Evolutionary conservation across 306 rosid species (phyloP).

Genomic region (Crataegus laevigata): DNA sequence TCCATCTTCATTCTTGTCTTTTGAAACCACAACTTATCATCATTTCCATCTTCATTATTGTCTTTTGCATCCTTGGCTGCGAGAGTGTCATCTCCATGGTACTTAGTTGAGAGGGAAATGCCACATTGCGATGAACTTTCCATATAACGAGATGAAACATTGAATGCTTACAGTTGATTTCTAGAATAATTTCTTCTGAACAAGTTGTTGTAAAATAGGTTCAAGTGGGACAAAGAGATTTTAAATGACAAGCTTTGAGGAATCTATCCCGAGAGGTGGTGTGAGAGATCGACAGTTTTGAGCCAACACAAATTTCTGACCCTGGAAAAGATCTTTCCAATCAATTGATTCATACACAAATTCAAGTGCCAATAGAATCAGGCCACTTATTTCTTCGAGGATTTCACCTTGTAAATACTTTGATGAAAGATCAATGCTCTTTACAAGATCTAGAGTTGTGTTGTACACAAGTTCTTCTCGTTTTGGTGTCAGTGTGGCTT

Average conservation of each 20-base stretch:
- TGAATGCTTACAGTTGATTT: not conserved
- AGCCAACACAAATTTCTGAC: not conserved
- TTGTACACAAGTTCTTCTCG: no score
- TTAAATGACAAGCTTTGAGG: not conserved
- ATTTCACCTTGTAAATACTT: not conserved
- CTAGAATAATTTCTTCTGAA: not conserved
- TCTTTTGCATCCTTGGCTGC: not conserved
- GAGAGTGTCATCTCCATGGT: not conserved
- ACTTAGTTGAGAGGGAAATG: not conserved
- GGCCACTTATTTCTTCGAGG: not conserved
- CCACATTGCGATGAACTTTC: not conserved
- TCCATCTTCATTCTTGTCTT: not conserved
- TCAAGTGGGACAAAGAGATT: not conserved
- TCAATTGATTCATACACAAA: slow-evolving; percentile 3
- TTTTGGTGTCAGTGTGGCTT: no score
- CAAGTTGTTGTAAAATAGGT: not conserved
- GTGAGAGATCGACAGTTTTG: slow-evolving; percentile 5
- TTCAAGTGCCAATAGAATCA: not conserved
- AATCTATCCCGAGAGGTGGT: not conserved
- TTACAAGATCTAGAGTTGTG: no score
- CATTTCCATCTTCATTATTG: not conserved
- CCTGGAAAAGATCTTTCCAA: not conserved
- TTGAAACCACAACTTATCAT: not conserved
- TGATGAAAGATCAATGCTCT: not conserved
- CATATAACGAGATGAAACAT: not conserved